Conservation (phyloP, 1,139 yeast species). For the Kazachstania sp. region DNA sequence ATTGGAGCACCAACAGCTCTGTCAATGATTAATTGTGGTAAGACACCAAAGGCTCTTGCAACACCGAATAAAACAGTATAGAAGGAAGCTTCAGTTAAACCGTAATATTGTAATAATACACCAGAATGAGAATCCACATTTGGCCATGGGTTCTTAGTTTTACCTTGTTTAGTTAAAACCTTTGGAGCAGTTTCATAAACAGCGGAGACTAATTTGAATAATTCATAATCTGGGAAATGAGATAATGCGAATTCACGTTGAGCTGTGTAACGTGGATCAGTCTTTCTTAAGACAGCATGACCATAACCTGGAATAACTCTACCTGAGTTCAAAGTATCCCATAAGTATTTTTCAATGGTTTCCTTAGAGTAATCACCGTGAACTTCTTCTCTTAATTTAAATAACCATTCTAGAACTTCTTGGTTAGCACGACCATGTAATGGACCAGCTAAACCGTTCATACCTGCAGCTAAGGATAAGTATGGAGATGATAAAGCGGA, state of each 20-base stretch:
- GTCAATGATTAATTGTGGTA: slow-evolving; percentile 94
- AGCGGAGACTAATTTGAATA: slow-evolving; percentile 82
- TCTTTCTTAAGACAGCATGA: slow-evolving; percentile 38
- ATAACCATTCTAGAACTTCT: slow-evolving; percentile 37
- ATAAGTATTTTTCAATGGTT: slow-evolving; percentile 32
- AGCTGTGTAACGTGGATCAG: slow-evolving; percentile 73
- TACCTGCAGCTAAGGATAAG: slow-evolving; percentile 36
- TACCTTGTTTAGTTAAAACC: slow-evolving; percentile 92
- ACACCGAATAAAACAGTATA: slow-evolving; percentile 98
- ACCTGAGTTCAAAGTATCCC: slow-evolving; percentile 36
- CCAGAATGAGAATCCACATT: slow-evolving; percentile 98
- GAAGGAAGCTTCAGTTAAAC: slow-evolving; percentile 89
- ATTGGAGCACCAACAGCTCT: slow-evolving; percentile 92
- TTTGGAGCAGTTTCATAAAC: slow-evolving; percentile 94
- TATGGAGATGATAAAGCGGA: slow-evolving; percentile 37
- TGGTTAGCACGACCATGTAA: slow-evolving; percentile 40
- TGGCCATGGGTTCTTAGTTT: slow-evolving; percentile 99
- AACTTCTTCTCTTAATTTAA: slow-evolving; percentile 32
- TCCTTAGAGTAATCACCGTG: slow-evolving; percentile 28
- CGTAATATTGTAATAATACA: slow-evolving; percentile 93
- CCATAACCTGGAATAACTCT: slow-evolving; percentile 42
- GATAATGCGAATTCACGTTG: slow-evolving; percentile 94
- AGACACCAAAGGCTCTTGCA: slow-evolving; percentile 94
- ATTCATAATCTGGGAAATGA: slow-evolving; percentile 94
- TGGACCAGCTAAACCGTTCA: slow-evolving; percentile 40